Evolutionary conservation across 2,329 filamentous ascomycete genomes (phyloP).

Genomic region (Calonectria pseudoturangicola): DNA sequence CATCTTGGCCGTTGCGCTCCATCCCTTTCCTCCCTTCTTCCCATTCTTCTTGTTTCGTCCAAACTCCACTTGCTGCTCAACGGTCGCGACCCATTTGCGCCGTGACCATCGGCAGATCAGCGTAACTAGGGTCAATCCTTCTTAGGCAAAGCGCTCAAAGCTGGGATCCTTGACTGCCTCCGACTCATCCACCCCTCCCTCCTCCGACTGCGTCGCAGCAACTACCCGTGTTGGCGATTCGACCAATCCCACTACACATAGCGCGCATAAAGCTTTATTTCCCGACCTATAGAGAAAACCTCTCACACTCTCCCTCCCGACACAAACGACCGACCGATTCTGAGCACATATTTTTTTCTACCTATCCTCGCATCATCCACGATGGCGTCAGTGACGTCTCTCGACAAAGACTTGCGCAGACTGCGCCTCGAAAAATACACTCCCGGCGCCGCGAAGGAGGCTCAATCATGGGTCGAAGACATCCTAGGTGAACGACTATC

Average conservation of each 20-base stretch:
- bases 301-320: background rate
- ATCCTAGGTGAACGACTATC: constrained; percentile 84
- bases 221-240: constrained; percentile 7
- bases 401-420: constrained; percentile 96
- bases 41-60: background rate
- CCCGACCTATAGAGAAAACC: background rate
- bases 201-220: constrained; percentile 39
- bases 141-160: constrained; percentile 35
- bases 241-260: background rate
- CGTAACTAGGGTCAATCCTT: background rate
- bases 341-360: background rate
- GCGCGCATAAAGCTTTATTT: background rate
- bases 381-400: constrained; percentile 95
- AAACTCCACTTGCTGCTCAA: background rate
- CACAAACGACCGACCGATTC: background rate
- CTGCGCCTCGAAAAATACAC: constrained; percentile 96
- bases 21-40: constrained; percentile 14
- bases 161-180: constrained; percentile 21
- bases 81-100: constrained; percentile 21
- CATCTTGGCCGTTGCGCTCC: constrained; percentile 17
- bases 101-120: background rate
- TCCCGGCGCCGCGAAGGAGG: constrained; percentile 90
- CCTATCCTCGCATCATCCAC: constrained; percentile 33
- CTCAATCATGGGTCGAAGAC: constrained; percentile 88
- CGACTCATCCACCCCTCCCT: constrained; percentile 23